Base-by-base conservation (phyloP, 805 yeast genomes). In the Suhomyces vadensis region DNA sequence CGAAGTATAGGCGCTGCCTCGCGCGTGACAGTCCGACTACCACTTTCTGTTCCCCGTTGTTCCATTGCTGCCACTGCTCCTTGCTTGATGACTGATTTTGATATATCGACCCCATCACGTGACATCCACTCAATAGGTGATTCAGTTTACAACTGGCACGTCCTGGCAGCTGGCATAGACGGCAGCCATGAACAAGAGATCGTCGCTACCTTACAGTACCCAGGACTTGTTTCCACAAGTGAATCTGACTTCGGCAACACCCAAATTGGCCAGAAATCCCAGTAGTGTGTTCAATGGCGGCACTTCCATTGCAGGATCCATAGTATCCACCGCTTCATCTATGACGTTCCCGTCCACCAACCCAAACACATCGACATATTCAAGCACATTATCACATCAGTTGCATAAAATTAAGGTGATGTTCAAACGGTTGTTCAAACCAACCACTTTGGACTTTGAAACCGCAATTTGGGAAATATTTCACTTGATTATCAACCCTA, bases 391-490 rank as follows among this genome's bases (percentile, higher is more conserved):
- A 5, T 33, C 37, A 9, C 11, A 11, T 11, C 37, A 23, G n/a
- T 17, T 33, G 7, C 37, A 23, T 11, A 22, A 19, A 5, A 11
- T 19, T 7, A 33, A 33, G 16, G 24, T 20, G 23, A 66, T 70
- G 71, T 42, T 59, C 38, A 57, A 57, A 41, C 55, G 76, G 41
- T 48, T 69, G 23, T 69, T 85, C 50, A 81, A 82, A 52, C 91
- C 96, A 1, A 86, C 83, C 6, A 83, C 96, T 0, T 71, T 90
- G 43, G 97, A 91, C 65, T 87, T 90, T 56, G 97, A 91, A 63
- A 87, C 95, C 1, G 96, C 97, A 10, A 75, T 82, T 47, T 91
- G 96, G 96, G 97, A 91, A 61, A 83, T 90, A 64, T 70, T 85
- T 48, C 78, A 88, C 56, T 67, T 90, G 43, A 70, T 90, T 11